Conservation (phyloP, 2,329 filamentous ascomycete species). For the Exophiala calicioides region DNA sequence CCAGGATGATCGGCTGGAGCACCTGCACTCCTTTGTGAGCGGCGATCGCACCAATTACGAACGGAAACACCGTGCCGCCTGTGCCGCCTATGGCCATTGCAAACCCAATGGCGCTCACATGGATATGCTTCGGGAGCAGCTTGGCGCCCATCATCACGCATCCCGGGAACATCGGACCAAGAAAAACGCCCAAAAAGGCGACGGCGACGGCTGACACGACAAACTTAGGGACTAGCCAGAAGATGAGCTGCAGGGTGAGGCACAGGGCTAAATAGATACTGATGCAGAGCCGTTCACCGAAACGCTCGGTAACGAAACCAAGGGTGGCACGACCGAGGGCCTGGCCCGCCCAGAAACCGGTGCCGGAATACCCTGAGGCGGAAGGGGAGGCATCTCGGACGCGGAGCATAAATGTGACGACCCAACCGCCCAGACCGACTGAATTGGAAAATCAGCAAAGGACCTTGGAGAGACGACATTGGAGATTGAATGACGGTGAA, state of each 20-base stretch:
- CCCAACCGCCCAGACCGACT: slow-evolving; percentile 64
- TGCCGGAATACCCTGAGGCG: slow-evolving; percentile 71
- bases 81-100: slow-evolving; percentile 72
- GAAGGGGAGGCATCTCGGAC: slow-evolving; percentile 70
- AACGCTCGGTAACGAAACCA: slow-evolving; percentile 66
- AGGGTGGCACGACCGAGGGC: slow-evolving; percentile 70
- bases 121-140: slow-evolving; percentile 68
- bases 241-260: slow-evolving; percentile 67
- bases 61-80: slow-evolving; percentile 55
- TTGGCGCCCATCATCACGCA: slow-evolving; percentile 71
- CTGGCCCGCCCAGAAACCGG: slow-evolving; percentile 73
- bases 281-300: slow-evolving; percentile 68
- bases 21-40: slow-evolving; percentile 58
- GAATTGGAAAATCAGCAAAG: not conserved
- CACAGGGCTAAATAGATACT: slow-evolving; percentile 62
- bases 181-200: slow-evolving; percentile 70
- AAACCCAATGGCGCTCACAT: slow-evolving; percentile 75
- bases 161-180: slow-evolving; percentile 74
- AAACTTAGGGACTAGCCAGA: slow-evolving; percentile 77
- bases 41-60: slow-evolving; percentile 43
- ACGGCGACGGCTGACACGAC: slow-evolving; percentile 71
- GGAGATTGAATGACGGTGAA: not conserved
- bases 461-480: too few species aligned
- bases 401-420: slow-evolving; percentile 77
- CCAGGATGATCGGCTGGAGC: slow-evolving; percentile 58